These are phyloP conservation scores for Huntiella moniliformis DNA, from an alignment of 2,329 filamentous ascomycete genomes.

Conservation along the genomic window DNA sequence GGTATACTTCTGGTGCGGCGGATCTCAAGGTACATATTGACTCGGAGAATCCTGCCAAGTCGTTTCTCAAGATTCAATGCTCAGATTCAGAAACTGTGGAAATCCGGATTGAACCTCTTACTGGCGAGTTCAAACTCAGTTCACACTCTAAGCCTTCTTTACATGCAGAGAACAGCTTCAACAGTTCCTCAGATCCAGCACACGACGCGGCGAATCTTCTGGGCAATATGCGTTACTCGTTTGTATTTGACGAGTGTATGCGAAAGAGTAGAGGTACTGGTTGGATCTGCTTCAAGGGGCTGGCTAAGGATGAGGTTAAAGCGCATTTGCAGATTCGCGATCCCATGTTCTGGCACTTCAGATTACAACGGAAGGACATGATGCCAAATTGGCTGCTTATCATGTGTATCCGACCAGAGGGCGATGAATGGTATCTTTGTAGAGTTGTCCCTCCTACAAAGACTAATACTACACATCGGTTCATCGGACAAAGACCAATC, in stretches of 20 bases:
- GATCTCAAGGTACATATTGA: constrained; percentile 39
- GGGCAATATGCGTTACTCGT: constrained; percentile 42
- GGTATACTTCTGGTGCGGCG: constrained; percentile 43
- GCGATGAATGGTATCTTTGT: constrained; percentile 65
- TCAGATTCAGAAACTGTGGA: constrained; percentile 9
- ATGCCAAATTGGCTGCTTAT: constrained; percentile 51
- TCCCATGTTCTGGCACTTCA: constrained; percentile 39
- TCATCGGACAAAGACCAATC: constrained; percentile 3
- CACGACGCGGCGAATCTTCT: constrained; percentile 38
- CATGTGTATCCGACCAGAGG: constrained; percentile 48
- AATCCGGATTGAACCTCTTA: constrained; percentile 56
- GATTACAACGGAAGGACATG: constrained; percentile 60
- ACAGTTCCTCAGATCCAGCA: constrained; percentile 35
- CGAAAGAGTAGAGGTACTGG: constrained; percentile 41
- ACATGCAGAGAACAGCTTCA: constrained; percentile 46
- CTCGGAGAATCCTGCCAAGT: constrained; percentile 43
- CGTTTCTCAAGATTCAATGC: constrained; percentile 49
- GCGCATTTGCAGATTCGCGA: constrained; percentile 44
- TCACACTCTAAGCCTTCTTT: constrained; percentile 39
- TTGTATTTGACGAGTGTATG: constrained; percentile 41
- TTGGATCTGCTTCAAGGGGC: constrained; percentile 36
- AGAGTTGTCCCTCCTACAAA: constrained; percentile 24
- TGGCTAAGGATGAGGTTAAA: constrained; percentile 36
- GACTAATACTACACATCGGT: not conserved
- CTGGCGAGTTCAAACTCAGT: constrained; percentile 54